phyloP scores from a whole-genome alignment of 345 rosid genomes.

The Gossypium stocksii region DNA sequence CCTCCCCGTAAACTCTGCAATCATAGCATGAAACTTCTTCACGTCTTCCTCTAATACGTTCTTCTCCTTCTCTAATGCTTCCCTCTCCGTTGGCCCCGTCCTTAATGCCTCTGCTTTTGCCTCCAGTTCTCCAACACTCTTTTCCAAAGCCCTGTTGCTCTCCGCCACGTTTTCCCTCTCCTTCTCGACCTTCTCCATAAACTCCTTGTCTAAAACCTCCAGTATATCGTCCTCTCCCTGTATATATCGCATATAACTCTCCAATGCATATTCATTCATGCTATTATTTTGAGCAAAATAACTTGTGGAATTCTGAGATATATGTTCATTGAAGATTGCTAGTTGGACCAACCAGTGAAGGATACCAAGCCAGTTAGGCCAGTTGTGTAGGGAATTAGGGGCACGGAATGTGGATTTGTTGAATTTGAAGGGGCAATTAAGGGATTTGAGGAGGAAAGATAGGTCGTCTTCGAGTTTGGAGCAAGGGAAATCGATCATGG shows the following conservation, averaged over 20 bases:
- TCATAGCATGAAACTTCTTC: slow-evolving; percentile 56
- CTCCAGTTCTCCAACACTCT: slow-evolving; percentile 33
- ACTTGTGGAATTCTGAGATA: slow-evolving; percentile 22
- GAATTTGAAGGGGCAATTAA: slow-evolving; percentile 65
- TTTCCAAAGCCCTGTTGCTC: slow-evolving; percentile 32
- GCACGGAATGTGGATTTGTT: slow-evolving; percentile 76
- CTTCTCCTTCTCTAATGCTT: slow-evolving; percentile 48
- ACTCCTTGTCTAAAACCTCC: slow-evolving; percentile 50
- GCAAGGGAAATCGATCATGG: slow-evolving; percentile 44
- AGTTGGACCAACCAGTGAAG: slow-evolving; percentile 76
- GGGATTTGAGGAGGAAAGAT: slow-evolving; percentile 41
- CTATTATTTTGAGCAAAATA: slow-evolving; percentile 36
- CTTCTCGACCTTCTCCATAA: slow-evolving; percentile 49
- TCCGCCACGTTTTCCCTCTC: slow-evolving; percentile 45
- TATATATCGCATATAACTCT: slow-evolving; percentile 52
- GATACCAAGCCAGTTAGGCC: slow-evolving; percentile 73
- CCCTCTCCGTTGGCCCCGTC: slow-evolving; percentile 57
- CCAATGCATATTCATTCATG: slow-evolving; percentile 36
- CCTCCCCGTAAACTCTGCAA: slow-evolving; percentile 40
- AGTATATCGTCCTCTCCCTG: slow-evolving; percentile 59
- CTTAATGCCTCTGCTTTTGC: slow-evolving; percentile 41
- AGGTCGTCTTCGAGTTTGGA: slow-evolving; percentile 71
- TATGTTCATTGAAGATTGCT: slow-evolving; percentile 38
- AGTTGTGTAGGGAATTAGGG: slow-evolving; percentile 82
- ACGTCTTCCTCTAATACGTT: slow-evolving; percentile 65